These are phyloP conservation scores for Zasmidium cellare DNA, from an alignment of 2,329 filamentous ascomycete genomes.

Conservation along the genomic window DNA sequence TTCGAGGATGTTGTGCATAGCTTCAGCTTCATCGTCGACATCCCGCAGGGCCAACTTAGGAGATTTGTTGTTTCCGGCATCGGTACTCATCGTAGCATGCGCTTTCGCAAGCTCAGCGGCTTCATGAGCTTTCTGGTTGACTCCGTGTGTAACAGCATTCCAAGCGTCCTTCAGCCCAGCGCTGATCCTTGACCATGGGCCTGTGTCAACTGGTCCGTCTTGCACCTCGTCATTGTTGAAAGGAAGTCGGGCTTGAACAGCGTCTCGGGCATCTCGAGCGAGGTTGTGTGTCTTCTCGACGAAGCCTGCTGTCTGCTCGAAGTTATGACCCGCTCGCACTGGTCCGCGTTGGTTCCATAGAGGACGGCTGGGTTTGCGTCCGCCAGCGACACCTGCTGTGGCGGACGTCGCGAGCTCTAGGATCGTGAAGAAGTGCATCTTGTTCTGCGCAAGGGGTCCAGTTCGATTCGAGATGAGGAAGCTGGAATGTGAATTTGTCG, in stretches of 20 bases:
- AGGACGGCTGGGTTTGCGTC: neutral
- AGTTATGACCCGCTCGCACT: neutral
- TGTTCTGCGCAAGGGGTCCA: no score
- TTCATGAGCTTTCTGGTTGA: neutral
- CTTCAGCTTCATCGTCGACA: neutral
- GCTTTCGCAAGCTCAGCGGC: neutral
- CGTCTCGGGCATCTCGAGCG: neutral
- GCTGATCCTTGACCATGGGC: neutral
- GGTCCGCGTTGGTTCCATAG: neutral
- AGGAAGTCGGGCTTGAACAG: neutral
- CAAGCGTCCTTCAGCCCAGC: neutral
- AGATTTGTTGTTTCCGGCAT: no score
- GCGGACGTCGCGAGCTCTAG: conserved; percentile 2
- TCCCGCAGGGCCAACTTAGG: no score
- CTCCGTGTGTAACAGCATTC: neutral
- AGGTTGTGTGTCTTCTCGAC: neutral
- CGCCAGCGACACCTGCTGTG: conserved; percentile 8
- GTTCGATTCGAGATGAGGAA: no score
- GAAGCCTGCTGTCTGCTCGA: neutral
- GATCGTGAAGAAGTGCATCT: conserved; percentile 13
- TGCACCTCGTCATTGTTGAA: neutral
- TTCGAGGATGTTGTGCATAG: neutral
- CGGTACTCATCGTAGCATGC: neutral
- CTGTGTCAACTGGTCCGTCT: neutral
- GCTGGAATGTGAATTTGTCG: no score